Base-by-base conservation (phyloP, 371 early-diverging fungal genomes). In the Nematocida sp. region DNA sequence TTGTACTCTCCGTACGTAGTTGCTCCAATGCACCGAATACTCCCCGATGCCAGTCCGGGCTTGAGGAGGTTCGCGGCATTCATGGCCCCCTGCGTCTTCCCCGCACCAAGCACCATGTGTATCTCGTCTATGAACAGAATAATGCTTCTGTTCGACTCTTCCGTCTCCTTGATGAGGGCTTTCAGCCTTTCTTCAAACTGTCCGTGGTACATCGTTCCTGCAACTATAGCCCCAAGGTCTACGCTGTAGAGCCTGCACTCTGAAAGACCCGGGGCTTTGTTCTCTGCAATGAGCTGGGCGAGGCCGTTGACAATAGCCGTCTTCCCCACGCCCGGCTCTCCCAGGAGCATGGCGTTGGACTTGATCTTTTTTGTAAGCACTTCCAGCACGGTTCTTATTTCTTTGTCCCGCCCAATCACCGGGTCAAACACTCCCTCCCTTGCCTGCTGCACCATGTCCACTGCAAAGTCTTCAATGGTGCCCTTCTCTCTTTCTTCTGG, bases 121-220 rank as follows among this genome's bases (percentile, higher is more conserved):
- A 98, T 89, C 85, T 98, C 99, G 84, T 98, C 97, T 78, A 96
- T 93, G 82, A 98, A 96, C 27, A 98, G 83, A 76, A 98, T 95
- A 45, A 93, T 87, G 34, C 89, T 88, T 43, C 89, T 89, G 8
- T 89, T 85, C 8, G 66, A 76, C 3, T 90, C 87, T 37, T 93
- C 92, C 67, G 95, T 90, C 82, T 95, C 95, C 77, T 92, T 92
- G 48, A 98, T 85, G 11, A 98, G 89, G 0, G 90, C 88, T 85
- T 95, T 96, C 50, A 98, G 86, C 27, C 96, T 89, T 80, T 95
- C 95, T 83, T 98, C 99, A 78, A 96, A 98, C 84, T 95, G 94
- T 78, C 96, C 96, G 64, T 92, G 89, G 82, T 90, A 91, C 78
- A 91, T 90, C 23, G 90, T 86, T 38, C 90, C 90, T 46, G 91